These are phyloP conservation scores for Hymenoscyphus fructigenus DNA, from an alignment of 2,329 filamentous ascomycete species.

Conservation along the genomic window DNA sequence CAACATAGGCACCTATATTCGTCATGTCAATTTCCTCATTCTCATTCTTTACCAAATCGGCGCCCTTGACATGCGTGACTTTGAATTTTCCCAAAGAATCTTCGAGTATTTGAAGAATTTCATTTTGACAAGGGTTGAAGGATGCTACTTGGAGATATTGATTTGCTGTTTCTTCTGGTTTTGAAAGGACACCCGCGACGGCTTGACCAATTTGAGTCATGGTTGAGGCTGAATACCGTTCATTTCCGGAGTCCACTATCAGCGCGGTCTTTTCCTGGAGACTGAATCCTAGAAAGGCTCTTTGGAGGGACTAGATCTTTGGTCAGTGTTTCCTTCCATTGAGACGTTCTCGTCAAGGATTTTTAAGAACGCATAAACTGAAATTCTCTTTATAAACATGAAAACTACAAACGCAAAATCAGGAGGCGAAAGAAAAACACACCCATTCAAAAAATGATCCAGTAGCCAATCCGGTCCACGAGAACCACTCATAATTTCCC, in stretches of 20 bases:
- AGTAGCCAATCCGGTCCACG: too few relatives aligned
- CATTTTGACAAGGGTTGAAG: too few relatives aligned
- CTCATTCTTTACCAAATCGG: too few relatives aligned
- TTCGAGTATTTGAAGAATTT: too few relatives aligned
- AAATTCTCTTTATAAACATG: constrained; percentile 54
- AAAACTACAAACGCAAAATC: constrained; percentile 53
- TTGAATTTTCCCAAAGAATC: too few relatives aligned
- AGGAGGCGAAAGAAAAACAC: constrained; percentile 46
- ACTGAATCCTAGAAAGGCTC: too few relatives aligned
- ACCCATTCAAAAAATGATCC: too few relatives aligned
- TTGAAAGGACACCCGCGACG: constrained; percentile 47
- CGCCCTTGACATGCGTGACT: too few relatives aligned
- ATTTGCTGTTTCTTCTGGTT: constrained; percentile 55
- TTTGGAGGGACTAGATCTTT: too few relatives aligned
- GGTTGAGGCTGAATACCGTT: constrained; percentile 48
- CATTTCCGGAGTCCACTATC: constrained; percentile 52
- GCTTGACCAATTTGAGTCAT: constrained; percentile 48
- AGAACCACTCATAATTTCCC: constrained; percentile 36
- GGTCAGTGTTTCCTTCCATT: constrained; percentile 14
- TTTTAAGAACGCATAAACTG: constrained; percentile 46
- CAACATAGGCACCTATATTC: too few relatives aligned
- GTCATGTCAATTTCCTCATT: too few relatives aligned
- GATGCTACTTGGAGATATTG: constrained; percentile 15
- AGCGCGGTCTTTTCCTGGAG: constrained; percentile 26
- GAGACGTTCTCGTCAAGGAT: constrained; percentile 42